Conservation (phyloP, 192 early-diverging fungal species). For the Backusella westeae region DNA sequence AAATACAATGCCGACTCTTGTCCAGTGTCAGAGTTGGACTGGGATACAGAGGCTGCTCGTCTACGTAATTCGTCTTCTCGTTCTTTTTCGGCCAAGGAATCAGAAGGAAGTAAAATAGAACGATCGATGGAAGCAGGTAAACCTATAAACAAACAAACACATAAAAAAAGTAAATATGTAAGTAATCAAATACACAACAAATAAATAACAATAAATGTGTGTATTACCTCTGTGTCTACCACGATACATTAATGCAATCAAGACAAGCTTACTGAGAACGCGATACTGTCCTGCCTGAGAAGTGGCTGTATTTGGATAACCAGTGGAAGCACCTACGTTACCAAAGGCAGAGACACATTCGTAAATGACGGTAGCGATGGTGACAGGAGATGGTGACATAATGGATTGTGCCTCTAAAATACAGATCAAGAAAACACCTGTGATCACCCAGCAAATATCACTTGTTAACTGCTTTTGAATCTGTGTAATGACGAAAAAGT, state of each 20-base stretch:
- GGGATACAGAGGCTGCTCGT: conserved; percentile 5
- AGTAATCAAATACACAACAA: not conserved
- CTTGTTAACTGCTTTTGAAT: conserved; percentile 37
- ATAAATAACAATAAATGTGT: not conserved
- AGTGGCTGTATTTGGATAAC: conserved; percentile 23
- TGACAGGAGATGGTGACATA: conserved; percentile 29
- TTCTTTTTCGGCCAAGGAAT: conserved; percentile 26
- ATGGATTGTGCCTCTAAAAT: conserved; percentile 28
- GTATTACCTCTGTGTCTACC: conserved; percentile 35
- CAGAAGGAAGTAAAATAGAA: conserved; percentile 33
- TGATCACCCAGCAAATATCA: conserved; percentile 35
- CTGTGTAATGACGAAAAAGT: conserved; percentile 38
- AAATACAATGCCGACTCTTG: not conserved
- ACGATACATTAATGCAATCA: conserved; percentile 31
- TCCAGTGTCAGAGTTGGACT: not conserved
- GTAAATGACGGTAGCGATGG: conserved; percentile 27
- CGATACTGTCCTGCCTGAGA: conserved; percentile 29
- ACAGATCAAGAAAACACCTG: conserved; percentile 27
- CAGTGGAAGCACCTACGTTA: conserved; percentile 31
- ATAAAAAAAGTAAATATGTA: not conserved
- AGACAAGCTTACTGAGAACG: conserved; percentile 27
- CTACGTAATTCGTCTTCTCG: conserved; percentile 17
- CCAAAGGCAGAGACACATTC: conserved; percentile 37
- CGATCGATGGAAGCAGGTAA: conserved; percentile 38
- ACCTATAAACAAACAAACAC: conserved; percentile 7